A percentile compares a stretch with the other conserved stretches of the same genome.
These are phyloP conservation scores for Aureobasidium sp. DNA, from an alignment of 2,329 filamentous ascomycete genomes.

Conservation along the genomic window DNA sequence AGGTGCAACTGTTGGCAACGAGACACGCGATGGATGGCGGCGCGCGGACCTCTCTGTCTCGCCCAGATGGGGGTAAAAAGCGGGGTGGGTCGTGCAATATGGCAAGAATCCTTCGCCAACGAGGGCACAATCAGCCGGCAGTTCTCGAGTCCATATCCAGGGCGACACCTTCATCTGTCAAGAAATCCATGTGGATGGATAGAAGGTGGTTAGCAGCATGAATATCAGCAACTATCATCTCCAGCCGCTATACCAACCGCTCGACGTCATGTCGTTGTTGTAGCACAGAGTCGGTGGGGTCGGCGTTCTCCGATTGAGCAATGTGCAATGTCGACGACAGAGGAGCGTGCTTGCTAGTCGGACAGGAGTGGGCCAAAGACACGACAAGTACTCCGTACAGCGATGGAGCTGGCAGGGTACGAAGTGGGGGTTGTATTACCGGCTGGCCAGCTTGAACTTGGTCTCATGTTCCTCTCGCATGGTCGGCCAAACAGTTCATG, in stretches of 20 bases:
- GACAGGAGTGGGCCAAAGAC: slow-evolving; percentile 50
- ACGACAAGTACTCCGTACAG: slow-evolving; percentile 45
- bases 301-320: slow-evolving; percentile 47
- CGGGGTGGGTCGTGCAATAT: slow-evolving; percentile 5
- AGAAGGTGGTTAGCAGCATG: slow-evolving; percentile 28
- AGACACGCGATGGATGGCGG: slow-evolving; percentile 20
- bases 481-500: slow-evolving; percentile 52
- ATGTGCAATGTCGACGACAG: slow-evolving; percentile 44
- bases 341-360: slow-evolving; percentile 43
- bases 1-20: neutral
- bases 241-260: slow-evolving; percentile 46
- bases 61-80: slow-evolving; percentile 6
- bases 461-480: slow-evolving; percentile 49
- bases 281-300: slow-evolving; percentile 43
- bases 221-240: slow-evolving; percentile 51
- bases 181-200: slow-evolving; percentile 21
- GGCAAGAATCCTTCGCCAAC: neutral
- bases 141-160: slow-evolving; percentile 26
- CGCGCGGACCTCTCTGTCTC: slow-evolving; percentile 17
- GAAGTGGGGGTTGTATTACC: slow-evolving; percentile 25
- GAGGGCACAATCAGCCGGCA: slow-evolving; percentile 12
- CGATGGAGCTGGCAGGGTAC: slow-evolving; percentile 50
- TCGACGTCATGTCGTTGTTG: slow-evolving; percentile 53
- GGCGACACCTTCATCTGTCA: slow-evolving; percentile 25
- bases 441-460: slow-evolving; percentile 29